These are phyloP conservation scores for Furcasterigmium furcatum DNA, from an alignment of 2,329 filamentous ascomycete species.

Conservation along the genomic window DNA sequence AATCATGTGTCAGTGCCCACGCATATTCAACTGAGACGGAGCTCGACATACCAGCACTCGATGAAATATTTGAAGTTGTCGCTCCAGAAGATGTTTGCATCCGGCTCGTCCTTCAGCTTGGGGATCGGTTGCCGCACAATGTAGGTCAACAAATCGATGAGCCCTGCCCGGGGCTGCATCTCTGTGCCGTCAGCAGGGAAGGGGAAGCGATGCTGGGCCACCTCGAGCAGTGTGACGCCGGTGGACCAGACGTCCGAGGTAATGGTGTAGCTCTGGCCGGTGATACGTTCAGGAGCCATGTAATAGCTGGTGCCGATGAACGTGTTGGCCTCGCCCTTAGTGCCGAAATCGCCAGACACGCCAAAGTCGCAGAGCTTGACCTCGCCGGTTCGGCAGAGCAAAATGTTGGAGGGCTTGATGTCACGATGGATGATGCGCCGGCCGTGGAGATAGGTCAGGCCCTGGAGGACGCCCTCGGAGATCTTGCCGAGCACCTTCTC, in stretches of 20 bases:
- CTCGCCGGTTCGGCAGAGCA: conserved; percentile 86
- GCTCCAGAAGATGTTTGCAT: conserved; percentile 88
- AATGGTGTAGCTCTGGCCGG: conserved; percentile 96
- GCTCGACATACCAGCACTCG: conserved; percentile 83
- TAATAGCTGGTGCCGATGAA: conserved; percentile 99
- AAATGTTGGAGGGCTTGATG: conserved; percentile 97
- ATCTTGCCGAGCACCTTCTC: conserved; percentile 98
- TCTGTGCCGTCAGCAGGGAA: conserved; percentile 96
- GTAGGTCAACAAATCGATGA: conserved; percentile 95
- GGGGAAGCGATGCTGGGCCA: conserved; percentile 97
- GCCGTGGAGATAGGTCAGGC: conserved; percentile 90
- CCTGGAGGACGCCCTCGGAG: conserved; percentile 89
- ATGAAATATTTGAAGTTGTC: conserved; percentile 99
- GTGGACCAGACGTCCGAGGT: conserved; percentile 98
- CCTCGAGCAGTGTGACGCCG: conserved; percentile 94
- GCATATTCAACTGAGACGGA: not conserved
- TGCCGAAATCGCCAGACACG: conserved; percentile 95
- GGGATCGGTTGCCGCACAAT: conserved; percentile 96
- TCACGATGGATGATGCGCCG: conserved; percentile 98
- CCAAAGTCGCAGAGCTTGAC: conserved; percentile 99
- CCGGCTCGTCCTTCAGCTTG: conserved; percentile 90
- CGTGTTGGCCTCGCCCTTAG: conserved; percentile 96
- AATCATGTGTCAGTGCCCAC: conserved; percentile 5
- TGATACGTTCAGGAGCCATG: conserved; percentile 98
- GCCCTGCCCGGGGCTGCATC: conserved; percentile 85